Base-by-base conservation (phyloP, 2,329 filamentous ascomycete genomes). In the Alternaria angustiovoidea region DNA sequence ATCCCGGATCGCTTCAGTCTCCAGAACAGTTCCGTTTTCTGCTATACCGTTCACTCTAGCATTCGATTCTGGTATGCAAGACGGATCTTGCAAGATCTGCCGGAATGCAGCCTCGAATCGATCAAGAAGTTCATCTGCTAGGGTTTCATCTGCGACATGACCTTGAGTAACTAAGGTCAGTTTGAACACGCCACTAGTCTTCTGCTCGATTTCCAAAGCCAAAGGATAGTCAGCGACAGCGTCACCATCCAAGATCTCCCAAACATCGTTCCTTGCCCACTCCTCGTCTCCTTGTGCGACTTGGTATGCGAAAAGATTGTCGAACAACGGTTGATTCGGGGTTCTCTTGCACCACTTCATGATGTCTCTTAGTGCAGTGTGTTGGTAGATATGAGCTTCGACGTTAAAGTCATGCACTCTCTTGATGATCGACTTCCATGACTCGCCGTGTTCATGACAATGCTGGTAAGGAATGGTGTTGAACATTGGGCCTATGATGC, bases 221-320 rank as follows among this genome's bases (percentile, higher is more conserved):
- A 97, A 78, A 0, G 92, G 89, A 68, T 93, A 95, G 66, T 94
- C 91, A 0, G 88, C 83, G 12, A 81, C 68, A 24, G 61, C 53
- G 12, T 65, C 64, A 36, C 76, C 79, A 68, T 83, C 81, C 24
- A 77, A 62, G 16, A 79, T 66, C 3, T 78, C 79, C 89, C 92
- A 94, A 1, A 88, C 66, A 1, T 67, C 56, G 2, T 77, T 67
- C 4, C 75, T 63, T n/a, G 59, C 57, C 53, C 70, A 71, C 1
- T 60, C 43, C 0, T 70, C 57, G 0, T 69, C 59, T 1, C 71
- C 63, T 0, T 77, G 68, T 8, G 67, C 61, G 3, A 86, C 81
- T 70, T 96, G 91, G 73, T 94, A 97, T 0, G 93, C 90, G 67
- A 97, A 96, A 1, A 97, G 81, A 0, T 85, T 89, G 60, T 96